phyloP scores from a whole-genome alignment of 345 rosid species.

The Salix purpurea region DNA sequence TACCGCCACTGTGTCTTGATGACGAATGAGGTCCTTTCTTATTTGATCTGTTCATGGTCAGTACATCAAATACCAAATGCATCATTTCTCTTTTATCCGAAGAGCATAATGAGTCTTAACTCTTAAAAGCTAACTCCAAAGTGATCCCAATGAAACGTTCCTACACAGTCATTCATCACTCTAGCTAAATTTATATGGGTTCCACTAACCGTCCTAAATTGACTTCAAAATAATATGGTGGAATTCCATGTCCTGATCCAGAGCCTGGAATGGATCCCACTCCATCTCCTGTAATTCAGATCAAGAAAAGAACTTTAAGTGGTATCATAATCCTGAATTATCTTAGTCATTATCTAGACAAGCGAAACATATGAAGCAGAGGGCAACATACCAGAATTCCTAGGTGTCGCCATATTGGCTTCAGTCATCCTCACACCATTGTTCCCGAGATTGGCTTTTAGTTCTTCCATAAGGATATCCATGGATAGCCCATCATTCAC shows the following conservation, averaged over 20 bases:
- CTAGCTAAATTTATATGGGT: background rate
- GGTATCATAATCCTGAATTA: background rate
- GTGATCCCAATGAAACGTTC: background rate
- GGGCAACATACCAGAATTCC: constrained; percentile 48
- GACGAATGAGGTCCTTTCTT: constrained; percentile 49
- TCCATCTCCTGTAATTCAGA: constrained; percentile 45
- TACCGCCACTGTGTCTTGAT: constrained; percentile 50
- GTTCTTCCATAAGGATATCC: constrained; percentile 34
- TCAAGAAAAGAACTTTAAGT: background rate
- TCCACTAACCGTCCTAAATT: constrained; percentile 38
- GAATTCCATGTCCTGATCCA: constrained; percentile 52
- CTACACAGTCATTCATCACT: background rate
- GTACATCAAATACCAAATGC: background rate
- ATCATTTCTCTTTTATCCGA: background rate
- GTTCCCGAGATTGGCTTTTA: constrained; percentile 35
- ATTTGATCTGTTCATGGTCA: constrained; percentile 40
- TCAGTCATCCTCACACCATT: constrained; percentile 26
- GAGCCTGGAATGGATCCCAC: constrained; percentile 63
- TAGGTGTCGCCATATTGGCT: constrained; percentile 43
- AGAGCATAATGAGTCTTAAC: background rate
- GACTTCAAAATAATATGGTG: constrained; percentile 24
- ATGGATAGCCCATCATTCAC: constrained; percentile 20
- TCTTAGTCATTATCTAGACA: background rate
- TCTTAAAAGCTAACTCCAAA: background rate
- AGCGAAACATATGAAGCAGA: background rate